Base-by-base conservation (phyloP, 1,139 yeast genomes). In the Meyerozyma elateridarum region DNA sequence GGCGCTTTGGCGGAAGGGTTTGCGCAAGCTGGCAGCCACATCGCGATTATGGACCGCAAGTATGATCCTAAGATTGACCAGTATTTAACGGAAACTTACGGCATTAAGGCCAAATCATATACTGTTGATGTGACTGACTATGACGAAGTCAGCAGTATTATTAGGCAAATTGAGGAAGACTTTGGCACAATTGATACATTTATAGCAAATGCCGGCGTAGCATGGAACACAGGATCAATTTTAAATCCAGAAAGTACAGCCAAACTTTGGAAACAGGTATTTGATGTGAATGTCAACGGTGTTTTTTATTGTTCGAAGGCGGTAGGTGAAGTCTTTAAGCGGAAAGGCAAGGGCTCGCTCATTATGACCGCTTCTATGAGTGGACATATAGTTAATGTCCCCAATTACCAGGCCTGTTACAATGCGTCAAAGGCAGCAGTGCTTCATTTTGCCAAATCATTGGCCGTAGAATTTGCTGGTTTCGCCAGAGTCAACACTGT, bases 151-250 rank as follows among this genome's bases (percentile, higher is more conserved):
- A 76, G 74, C 46, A 48, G 51, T 17, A 74, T 78, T 6, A 69
- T 85, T 35, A 54, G 56, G 22, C 73, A 74, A 50, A 82, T 80
- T 40, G 77, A 70, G 45, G 48, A 64, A 44, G 95, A 85, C 51
- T 87, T 88, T 54, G 78, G 78, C 24, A 76, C 78, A 39, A 79
- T 87, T 46, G 96, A 87, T 52, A 70, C 83, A 19, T 81, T 85
- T 52, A 94, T 87, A 18, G 93, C 95, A 49, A 87, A 87, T 56
- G 96, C 96, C 15, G 96, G 96, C 40, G 76, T 85, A 27, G 85
- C 93, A 18, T 87, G 95, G 95, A 72, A 79, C 22, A 74, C 76
- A 16, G 95, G 94, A 15, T 69, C 79, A 24, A 54, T 78, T 46
- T 62, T 83, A 38, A 85, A 83, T 35, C 60, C 63, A 38, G 59